Percentiles rank a stretch among this genome's conserved stretches.
These are phyloP conservation scores for Penicillium expansum DNA, from an alignment of 2,329 filamentous ascomycete genomes.

Conservation along the genomic window DNA sequence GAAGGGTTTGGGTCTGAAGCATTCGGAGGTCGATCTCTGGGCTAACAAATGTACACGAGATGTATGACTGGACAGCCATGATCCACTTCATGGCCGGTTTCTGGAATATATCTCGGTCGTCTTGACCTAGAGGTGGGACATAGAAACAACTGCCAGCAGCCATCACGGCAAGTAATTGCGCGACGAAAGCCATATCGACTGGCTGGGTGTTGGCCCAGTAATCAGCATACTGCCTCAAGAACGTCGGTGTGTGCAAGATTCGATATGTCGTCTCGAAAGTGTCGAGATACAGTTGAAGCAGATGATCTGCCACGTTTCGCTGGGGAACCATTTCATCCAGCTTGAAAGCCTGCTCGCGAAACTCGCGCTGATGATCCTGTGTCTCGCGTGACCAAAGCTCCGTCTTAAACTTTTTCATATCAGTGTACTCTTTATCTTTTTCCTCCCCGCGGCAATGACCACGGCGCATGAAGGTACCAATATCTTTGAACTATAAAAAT, in stretches of 20 bases:
- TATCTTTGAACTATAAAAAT: slow-evolving; percentile 31
- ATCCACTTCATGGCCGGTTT: slow-evolving; percentile 47
- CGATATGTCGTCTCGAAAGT: slow-evolving; percentile 58
- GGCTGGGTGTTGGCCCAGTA: slow-evolving; percentile 50
- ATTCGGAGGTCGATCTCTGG: slow-evolving; percentile 31
- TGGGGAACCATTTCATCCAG: slow-evolving; percentile 46
- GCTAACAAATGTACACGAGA: slow-evolving; percentile 33
- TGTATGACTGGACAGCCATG: slow-evolving; percentile 36
- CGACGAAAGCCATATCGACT: slow-evolving; percentile 49
- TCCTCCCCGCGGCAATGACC: slow-evolving; percentile 15
- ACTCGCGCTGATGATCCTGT: slow-evolving; percentile 30
- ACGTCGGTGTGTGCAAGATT: slow-evolving; percentile 58
- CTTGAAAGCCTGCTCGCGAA: slow-evolving; percentile 29
- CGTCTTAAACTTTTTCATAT: slow-evolving; percentile 31
- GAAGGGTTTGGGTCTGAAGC: slow-evolving; percentile 35
- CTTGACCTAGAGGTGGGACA: slow-evolving; percentile 13
- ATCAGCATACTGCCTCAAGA: slow-evolving; percentile 55
- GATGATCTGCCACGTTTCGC: slow-evolving; percentile 46
- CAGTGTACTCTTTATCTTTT: slow-evolving; percentile 25
- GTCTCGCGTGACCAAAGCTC: slow-evolving; percentile 31
- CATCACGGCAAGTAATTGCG: slow-evolving; percentile 38
- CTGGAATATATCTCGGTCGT: slow-evolving; percentile 39
- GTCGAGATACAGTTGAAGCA: slow-evolving; percentile 55
- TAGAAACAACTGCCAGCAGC: slow-evolving; percentile 48
- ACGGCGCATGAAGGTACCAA: slow-evolving; percentile 26